These are phyloP conservation scores for Suillus hirtellus DNA, from an alignment of 768 basidiomycete genomes.

Conservation along the genomic window DNA sequence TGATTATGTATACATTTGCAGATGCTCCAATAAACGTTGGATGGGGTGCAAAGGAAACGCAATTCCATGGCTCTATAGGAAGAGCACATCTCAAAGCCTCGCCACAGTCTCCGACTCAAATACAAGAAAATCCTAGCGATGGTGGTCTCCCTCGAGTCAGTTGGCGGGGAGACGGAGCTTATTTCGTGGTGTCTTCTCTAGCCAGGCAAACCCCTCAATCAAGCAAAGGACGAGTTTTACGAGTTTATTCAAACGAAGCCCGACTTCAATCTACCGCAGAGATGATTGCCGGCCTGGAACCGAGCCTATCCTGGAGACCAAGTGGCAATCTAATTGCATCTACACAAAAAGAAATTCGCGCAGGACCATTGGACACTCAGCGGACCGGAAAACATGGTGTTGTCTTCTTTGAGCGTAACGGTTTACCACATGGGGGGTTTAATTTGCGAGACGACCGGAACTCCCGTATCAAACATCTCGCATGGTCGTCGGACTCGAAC, in stretches of 20 bases:
- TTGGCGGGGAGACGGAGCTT: slow-evolving; percentile 93
- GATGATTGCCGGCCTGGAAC: slow-evolving; percentile 79
- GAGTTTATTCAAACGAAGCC: slow-evolving; percentile 45
- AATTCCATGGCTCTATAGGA: slow-evolving; percentile 95
- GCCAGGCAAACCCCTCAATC: slow-evolving; percentile 38
- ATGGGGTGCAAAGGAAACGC: slow-evolving; percentile 96
- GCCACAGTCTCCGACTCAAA: slow-evolving; percentile 36
- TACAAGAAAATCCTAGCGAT: slow-evolving; percentile 68
- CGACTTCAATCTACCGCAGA: slow-evolving; percentile 84
- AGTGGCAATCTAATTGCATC: slow-evolving; percentile 83
- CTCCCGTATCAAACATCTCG: slow-evolving; percentile 72
- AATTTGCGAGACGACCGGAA: slow-evolving; percentile 60
- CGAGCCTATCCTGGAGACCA: slow-evolving; percentile 80
- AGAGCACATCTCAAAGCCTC: slow-evolving; percentile 66
- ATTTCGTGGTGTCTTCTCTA: slow-evolving; percentile 81
- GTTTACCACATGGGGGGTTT: slow-evolving; percentile 90
- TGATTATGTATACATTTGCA: slow-evolving; percentile 31
- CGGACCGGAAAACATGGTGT: slow-evolving; percentile 77
- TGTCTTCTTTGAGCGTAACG: slow-evolving; percentile 95
- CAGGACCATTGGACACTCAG: slow-evolving; percentile 66
- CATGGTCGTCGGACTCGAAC: slow-evolving; percentile 89
- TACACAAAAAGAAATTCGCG: slow-evolving; percentile 76
- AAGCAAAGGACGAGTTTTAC: slow-evolving; percentile 27
- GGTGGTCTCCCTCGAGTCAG: slow-evolving; percentile 71
- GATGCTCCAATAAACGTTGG: slow-evolving; percentile 94